Conservation (phyloP, 2,329 filamentous ascomycete species). For the Fusarium napiforme region DNA sequence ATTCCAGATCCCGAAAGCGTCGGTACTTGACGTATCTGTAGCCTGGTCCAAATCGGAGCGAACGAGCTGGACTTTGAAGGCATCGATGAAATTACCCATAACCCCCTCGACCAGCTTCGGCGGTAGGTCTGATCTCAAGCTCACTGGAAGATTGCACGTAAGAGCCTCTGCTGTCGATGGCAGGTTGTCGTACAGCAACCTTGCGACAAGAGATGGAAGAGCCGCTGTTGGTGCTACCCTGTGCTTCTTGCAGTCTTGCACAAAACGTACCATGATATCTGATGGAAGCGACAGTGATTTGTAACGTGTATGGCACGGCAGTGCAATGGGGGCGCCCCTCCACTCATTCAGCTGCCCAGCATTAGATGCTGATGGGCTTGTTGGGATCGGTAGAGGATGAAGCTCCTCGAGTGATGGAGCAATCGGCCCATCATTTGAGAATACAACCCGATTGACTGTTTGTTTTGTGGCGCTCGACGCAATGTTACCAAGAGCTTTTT, state of each 20-base stretch:
- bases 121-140: background rate
- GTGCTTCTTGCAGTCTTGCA: constrained; percentile 2
- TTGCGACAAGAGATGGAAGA: constrained; percentile 1
- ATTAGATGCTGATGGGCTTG: background rate
- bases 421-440: background rate
- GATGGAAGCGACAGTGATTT: background rate
- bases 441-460: background rate
- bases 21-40: background rate
- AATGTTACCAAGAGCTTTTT: background rate
- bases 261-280: background rate
- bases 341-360: background rate
- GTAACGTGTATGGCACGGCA: background rate
- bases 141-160: constrained; percentile 7
- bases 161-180: background rate
- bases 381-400: background rate
- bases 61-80: background rate
- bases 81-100: constrained; percentile 6
- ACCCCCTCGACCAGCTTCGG: background rate
- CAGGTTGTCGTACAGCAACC: background rate
- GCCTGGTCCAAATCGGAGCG: background rate
- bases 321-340: background rate
- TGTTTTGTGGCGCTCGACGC: accelerated
- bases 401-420: background rate
- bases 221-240: background rate
- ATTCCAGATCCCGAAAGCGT: background rate